phyloP scores from a whole-genome alignment of 2,329 filamentous ascomycete species.

The Talaromyces marneffei region DNA sequence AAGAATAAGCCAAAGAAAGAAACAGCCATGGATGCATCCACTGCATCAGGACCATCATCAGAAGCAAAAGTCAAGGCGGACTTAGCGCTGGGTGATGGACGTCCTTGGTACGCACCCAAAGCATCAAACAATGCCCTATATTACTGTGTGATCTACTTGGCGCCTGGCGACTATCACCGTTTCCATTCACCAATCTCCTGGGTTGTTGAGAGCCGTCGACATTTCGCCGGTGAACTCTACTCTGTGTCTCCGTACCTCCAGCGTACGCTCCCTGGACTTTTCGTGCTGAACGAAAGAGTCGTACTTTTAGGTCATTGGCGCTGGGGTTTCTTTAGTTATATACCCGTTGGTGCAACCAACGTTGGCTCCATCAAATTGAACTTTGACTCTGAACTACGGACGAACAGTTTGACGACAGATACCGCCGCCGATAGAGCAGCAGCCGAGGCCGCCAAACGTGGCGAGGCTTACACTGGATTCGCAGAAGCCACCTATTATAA shows the following conservation, averaged over 20 bases:
- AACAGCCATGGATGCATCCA: constrained; percentile 68
- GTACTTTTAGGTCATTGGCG: constrained; percentile 91
- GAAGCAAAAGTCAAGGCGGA: constrained; percentile 80
- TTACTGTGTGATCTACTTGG: constrained; percentile 92
- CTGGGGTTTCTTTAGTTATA: constrained; percentile 95
- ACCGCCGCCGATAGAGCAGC: constrained; percentile 84
- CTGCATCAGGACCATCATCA: constrained; percentile 59
- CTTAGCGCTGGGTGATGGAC: constrained; percentile 61
- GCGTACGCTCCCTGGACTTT: constrained; percentile 83
- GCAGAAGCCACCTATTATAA: constrained; percentile 81
- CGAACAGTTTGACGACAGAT: constrained; percentile 87
- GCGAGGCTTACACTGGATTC: constrained; percentile 83
- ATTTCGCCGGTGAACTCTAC: constrained; percentile 95
- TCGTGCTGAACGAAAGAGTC: constrained; percentile 93
- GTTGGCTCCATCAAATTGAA: constrained; percentile 96
- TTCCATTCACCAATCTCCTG: constrained; percentile 94
- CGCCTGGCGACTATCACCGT: constrained; percentile 95
- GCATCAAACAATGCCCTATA: constrained; percentile 65
- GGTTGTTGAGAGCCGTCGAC: constrained; percentile 91
- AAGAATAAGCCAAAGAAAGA: constrained; percentile 42
- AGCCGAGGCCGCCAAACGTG: constrained; percentile 66
- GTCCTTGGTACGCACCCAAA: constrained; percentile 64
- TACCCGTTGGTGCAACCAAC: constrained; percentile 93
- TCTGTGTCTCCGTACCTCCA: constrained; percentile 93
- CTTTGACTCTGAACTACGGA: constrained; percentile 88